Evolutionary conservation across 345 rosid species (phyloP).

Genomic region (Raphanus raphanistrum): DNA sequence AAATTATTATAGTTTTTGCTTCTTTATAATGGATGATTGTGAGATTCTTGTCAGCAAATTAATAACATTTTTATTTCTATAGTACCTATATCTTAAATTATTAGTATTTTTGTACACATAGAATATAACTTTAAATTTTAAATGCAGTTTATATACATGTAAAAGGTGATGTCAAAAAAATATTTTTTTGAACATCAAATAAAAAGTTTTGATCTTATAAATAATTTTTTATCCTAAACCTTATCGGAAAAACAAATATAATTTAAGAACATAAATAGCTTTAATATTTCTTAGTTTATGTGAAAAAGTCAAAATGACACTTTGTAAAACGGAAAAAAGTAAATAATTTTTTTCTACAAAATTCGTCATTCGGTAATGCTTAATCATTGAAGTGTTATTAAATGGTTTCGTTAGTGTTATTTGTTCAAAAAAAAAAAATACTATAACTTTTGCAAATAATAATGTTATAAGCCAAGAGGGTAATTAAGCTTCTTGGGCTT

Average conservation of each 20-base stretch:
- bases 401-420: background rate
- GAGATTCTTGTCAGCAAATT: conserved; percentile 30
- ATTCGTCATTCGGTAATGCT: background rate
- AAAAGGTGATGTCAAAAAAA: too few species aligned
- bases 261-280: too few species aligned
- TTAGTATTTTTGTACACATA: too few species aligned
- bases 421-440: too few species aligned
- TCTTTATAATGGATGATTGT: conserved; percentile 13
- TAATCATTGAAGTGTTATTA: background rate
- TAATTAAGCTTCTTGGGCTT: too few species aligned
- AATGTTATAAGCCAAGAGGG: too few species aligned
- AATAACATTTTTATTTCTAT: background rate
- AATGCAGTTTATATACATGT: too few species aligned
- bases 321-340: background rate
- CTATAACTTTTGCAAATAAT: too few species aligned
- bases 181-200: too few species aligned
- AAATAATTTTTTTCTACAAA: background rate
- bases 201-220: too few species aligned
- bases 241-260: too few species aligned
- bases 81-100: background rate
- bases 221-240: too few species aligned
- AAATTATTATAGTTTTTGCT: conserved; percentile 1
- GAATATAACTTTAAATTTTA: background rate
- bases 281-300: background rate
- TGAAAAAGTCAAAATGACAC: background rate